Percentiles rank a stretch among this genome's conserved stretches.
phyloP scores from a whole-genome alignment of 345 rosid genomes.

The Gossypioides kirkii region DNA sequence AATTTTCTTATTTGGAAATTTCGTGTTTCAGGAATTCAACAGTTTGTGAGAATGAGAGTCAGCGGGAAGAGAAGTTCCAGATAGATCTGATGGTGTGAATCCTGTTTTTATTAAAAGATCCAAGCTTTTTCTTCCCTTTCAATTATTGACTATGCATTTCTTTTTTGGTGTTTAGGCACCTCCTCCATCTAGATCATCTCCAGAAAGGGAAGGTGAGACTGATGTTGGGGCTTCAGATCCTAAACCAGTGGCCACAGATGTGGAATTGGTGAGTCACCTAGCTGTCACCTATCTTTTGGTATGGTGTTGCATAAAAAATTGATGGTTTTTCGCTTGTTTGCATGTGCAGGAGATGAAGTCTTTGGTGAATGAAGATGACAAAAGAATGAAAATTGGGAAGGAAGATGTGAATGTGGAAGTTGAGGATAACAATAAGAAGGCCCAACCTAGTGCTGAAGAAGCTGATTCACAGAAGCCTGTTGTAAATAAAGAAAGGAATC shows the following conservation, averaged over 20 bases:
- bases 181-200: constrained; percentile 78
- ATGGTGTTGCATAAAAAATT: constrained; percentile 10
- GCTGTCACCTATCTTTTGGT: not conserved
- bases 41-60: constrained; percentile 37
- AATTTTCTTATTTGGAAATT: too few relatives aligned
- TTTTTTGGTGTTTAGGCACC: constrained; percentile 53
- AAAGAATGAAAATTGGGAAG: constrained; percentile 28
- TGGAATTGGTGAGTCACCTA: constrained; percentile 60
- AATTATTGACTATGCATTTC: not conserved
- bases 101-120: not conserved
- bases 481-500: constrained; percentile 41
- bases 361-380: constrained; percentile 40
- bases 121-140: not conserved
- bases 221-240: constrained; percentile 61
- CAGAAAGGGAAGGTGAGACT: constrained; percentile 70
- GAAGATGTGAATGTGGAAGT: constrained; percentile 37
- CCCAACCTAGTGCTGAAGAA: constrained; percentile 30
- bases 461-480: constrained; percentile 44
- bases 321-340: constrained; percentile 10
- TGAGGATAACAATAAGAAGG: constrained; percentile 44
- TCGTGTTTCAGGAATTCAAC: constrained; percentile 36
- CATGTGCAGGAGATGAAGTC: constrained; percentile 51
- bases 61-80: constrained; percentile 66
- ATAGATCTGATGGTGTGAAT: constrained; percentile 96
- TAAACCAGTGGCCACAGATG: constrained; percentile 46